Conservation (phyloP, 1,284 basidiomycete genomes). For the Tilletia walkeri region DNA sequence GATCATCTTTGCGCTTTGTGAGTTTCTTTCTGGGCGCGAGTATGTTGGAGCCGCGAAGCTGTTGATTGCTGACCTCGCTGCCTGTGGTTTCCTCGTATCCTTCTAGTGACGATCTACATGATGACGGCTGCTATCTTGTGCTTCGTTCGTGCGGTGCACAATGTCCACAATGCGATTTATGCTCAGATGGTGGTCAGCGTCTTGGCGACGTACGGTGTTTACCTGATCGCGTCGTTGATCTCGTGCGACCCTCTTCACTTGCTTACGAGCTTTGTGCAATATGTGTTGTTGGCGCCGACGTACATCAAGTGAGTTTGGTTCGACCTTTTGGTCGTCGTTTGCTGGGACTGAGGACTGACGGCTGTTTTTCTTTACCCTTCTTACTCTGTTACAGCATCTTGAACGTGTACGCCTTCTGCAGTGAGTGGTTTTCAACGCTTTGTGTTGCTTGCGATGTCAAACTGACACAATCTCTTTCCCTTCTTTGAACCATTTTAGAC, state of each 20-base stretch:
- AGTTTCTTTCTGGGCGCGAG: not conserved
- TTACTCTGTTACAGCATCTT: conserved; percentile 62
- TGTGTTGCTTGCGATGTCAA: not conserved
- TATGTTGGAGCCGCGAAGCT: not conserved
- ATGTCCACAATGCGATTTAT: conserved; percentile 64
- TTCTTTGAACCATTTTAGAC: not conserved
- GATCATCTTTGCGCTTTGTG: conserved; percentile 67
- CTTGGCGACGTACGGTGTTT: conserved; percentile 73
- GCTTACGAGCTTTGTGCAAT: conserved; percentile 88
- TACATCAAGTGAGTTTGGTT: conserved; percentile 67
- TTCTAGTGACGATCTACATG: conserved; percentile 72
- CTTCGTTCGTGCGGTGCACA: conserved; percentile 35
- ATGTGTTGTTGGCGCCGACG: conserved; percentile 83
- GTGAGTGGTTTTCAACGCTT: conserved; percentile 16
- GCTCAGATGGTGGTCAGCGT: conserved; percentile 78
- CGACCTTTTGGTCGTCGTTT: not conserved
- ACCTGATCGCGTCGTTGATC: conserved; percentile 65
- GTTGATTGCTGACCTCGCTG: not conserved
- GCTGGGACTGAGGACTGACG: conserved; percentile 10
- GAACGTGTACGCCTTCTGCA: conserved; percentile 55
- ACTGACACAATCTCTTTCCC: not conserved
- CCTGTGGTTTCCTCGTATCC: too few species aligned
- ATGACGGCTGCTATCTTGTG: conserved; percentile 57
- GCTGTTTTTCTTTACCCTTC: conserved; percentile 17
- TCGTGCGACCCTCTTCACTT: conserved; percentile 89